Evolutionary conservation across 2,329 filamentous ascomycete species (phyloP), one percentile per base, ranked within the genome.

Genomic region (Sclerotinia nivalis): DNA sequence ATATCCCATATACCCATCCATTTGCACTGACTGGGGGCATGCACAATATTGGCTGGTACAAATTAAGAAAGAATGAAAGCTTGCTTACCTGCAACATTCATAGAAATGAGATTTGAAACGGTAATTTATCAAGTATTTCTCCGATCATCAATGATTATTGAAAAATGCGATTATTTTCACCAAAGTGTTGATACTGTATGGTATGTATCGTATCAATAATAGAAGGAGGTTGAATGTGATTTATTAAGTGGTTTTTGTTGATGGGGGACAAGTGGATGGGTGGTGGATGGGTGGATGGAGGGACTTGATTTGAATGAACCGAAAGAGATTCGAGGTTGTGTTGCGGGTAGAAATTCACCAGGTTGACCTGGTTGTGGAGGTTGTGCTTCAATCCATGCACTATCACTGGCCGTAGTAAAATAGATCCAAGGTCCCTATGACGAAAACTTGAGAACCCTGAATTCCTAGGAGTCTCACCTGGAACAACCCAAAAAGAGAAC

Each of bases 1-100:
- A 37, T 40, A 43, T 50, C 31, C 60, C 60, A 34, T 31, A 49
- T 54, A 43, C 40, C 40, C 40, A 56, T 37, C 52, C 25, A 55
- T 7, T 31, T 55, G 31, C 15, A 55, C 25, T 31, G 22, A 52
- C 9, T 61, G 25, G 43, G 43, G 37, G 12, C 2, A 58, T 61
- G 55, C 66, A 69, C 37, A 43, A 37, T 55, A 40, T 69, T 28
- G 66, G 58, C 49, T 18, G 40, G 40, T 18, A 49, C 49, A 28
- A 18, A 40, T 64, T 28, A 54, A 71, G 13, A 43, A 43, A 71
- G 37, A 59, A 28, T 40, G 31, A 47, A 56, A 72, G 74, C 77
- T 77, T 77, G 74, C 77, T 77, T 77, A 79, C 77, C 76, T 77
- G 76, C 73, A 77, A 74, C 76, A 79, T 77, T 77, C 74, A 73